Evolutionary conservation across 1,284 basidiomycete species (phyloP).

Genomic region (Microbotryomycetes sp.): DNA sequence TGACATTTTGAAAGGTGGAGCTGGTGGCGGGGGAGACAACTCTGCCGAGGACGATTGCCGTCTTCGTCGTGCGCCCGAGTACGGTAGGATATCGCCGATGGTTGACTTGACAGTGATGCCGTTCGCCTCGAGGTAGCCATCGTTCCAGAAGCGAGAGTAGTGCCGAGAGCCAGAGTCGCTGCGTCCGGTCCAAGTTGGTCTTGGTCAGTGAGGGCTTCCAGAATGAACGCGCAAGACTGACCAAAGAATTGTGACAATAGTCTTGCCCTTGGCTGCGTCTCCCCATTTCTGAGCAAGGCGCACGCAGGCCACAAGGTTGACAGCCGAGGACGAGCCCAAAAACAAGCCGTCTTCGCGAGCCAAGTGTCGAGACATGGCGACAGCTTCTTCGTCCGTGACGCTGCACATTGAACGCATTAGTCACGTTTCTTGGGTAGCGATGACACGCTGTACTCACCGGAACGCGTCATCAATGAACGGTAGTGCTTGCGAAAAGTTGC

Average conservation of each 20-base stretch:
- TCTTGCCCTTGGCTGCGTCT: constrained; percentile 56
- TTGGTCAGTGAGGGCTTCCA: no score
- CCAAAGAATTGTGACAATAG: constrained; percentile 76
- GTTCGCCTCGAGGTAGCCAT: constrained; percentile 18
- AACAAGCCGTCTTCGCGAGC: constrained; percentile 87
- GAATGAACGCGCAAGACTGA: not conserved
- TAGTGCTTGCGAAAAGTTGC: constrained; percentile 74
- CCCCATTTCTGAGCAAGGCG: constrained; percentile 65
- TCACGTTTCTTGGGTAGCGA: not conserved
- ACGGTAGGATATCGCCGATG: constrained; percentile 15
- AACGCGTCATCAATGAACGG: constrained; percentile 80
- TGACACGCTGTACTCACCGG: constrained; percentile 51
- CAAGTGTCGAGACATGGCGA: constrained; percentile 84
- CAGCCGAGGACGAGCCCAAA: constrained; percentile 91
- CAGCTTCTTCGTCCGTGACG: constrained; percentile 80
- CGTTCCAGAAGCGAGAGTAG: constrained; percentile 37
- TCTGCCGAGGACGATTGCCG: not conserved
- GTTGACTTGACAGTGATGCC: constrained; percentile 18
- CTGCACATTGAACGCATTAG: constrained; percentile 45
- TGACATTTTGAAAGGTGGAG: not conserved
- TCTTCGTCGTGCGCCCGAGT: not conserved
- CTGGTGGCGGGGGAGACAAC: constrained; percentile 7
- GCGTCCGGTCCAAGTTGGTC: no score
- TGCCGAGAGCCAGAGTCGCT: constrained; percentile 37
- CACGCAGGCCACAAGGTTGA: constrained; percentile 85